Conservation (phyloP, 371 early-diverging fungal genomes). For the Apophysomyces sp. region DNA sequence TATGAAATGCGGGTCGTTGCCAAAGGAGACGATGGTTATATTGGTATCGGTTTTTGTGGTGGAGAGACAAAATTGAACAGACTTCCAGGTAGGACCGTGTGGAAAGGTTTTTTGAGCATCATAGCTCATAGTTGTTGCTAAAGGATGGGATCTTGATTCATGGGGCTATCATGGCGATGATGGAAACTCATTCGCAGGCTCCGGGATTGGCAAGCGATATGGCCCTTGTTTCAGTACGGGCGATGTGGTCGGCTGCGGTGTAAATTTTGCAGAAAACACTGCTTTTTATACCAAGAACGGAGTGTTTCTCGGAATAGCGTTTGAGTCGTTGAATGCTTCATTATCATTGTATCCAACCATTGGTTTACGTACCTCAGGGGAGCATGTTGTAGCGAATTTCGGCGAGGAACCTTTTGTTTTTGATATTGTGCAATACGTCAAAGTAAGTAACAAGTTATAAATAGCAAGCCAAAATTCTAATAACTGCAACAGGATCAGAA, state of each 20-base stretch:
- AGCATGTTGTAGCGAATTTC: conserved; percentile 86
- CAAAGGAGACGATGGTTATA: conserved; percentile 90
- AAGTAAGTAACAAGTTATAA: conserved; percentile 35
- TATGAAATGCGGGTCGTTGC: conserved; percentile 81
- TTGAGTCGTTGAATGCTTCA: conserved; percentile 30
- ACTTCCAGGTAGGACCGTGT: conserved; percentile 68
- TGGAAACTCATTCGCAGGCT: conserved; percentile 79
- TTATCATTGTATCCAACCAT: conserved; percentile 75
- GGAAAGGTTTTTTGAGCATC: neutral
- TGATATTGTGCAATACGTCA: conserved; percentile 78
- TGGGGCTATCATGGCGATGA: conserved; percentile 95
- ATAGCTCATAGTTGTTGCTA: neutral
- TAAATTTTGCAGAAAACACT: conserved; percentile 76
- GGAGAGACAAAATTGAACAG: conserved; percentile 55
- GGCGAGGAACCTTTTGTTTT: conserved; percentile 80
- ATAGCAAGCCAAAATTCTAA: conserved; percentile 6
- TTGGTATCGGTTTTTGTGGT: conserved; percentile 86
- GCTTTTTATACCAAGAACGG: conserved; percentile 94
- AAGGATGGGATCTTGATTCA: conserved; percentile 79
- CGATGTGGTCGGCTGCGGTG: conserved; percentile 89
- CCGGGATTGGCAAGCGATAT: conserved; percentile 77
- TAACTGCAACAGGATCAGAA: neutral
- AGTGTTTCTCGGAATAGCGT: conserved; percentile 63
- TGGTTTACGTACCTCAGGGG: conserved; percentile 86
- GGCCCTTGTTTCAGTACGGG: conserved; percentile 91